A percentile compares a stretch with the other conserved stretches of the same genome.
These are phyloP conservation scores for Tetrapyrgos nigripes DNA, from an alignment of 1,284 basidiomycete genomes.

Conservation along the genomic window DNA sequence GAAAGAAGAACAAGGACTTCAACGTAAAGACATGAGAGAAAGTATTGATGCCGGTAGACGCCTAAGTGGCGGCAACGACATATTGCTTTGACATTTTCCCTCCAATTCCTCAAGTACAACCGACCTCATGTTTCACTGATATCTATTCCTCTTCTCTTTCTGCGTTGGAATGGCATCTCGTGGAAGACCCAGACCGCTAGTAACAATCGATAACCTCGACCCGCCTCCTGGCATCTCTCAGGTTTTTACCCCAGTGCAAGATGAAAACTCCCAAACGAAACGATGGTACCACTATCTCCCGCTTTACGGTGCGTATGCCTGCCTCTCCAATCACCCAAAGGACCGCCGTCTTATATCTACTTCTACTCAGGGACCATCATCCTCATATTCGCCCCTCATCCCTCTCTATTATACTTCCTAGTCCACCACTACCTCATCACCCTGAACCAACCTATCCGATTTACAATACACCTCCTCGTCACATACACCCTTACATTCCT, in stretches of 20 bases:
- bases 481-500: constrained; percentile 72
- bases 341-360: neutral
- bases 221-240: constrained; percentile 1
- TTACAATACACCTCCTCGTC: constrained; percentile 57
- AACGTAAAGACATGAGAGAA: too few relatives aligned
- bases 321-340: neutral
- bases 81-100: neutral
- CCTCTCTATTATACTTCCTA: constrained; percentile 71
- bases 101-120: neutral
- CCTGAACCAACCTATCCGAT: constrained; percentile 51
- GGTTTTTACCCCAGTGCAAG: neutral
- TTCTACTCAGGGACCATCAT: constrained; percentile 56
- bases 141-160: neutral
- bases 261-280: constrained; percentile 1
- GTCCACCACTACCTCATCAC: constrained; percentile 68
- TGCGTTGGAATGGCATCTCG: neutral
- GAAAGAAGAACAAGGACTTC: too few relatives aligned
- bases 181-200: constrained; percentile 13
- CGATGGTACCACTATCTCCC: constrained; percentile 17
- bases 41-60: too few relatives aligned
- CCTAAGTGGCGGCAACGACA: too few relatives aligned
- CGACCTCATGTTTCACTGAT: neutral
- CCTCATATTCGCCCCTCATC: constrained; percentile 73
- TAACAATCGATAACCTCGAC: constrained; percentile 6
- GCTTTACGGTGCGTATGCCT: constrained; percentile 11